Base-by-base conservation (phyloP, 2,329 filamentous ascomycete species). In the Bimuria novae-zelandiae region DNA sequence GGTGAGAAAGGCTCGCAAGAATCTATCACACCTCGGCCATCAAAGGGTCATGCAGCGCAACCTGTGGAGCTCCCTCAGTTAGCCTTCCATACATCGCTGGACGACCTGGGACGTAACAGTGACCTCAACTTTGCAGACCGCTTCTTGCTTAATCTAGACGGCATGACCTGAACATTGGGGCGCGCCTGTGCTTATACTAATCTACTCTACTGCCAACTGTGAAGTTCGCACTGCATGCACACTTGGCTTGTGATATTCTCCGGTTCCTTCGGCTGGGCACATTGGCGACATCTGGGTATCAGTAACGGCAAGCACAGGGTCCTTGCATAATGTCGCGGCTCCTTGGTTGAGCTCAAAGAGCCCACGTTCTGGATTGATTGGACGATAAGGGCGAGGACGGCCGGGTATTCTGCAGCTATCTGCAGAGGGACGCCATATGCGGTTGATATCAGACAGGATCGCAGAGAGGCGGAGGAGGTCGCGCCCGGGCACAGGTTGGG, bases 321-420 rank as follows among this genome's bases (percentile, higher is more conserved):
- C 33, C 44, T 45, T 49, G 53, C 43, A 35, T 51, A 19, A 41
- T 40, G 55, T 32, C 47, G 57, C 54, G 50, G 58, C 49, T 39
- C 41, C n/a, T 37, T 36, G 36, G 41, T 54, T 58, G 68, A 62
- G 65, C 62, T 69, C 68, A 65, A 19, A 17, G 65, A 52, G 67
- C 48, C 66, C 70, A 73, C 70, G 70, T 73, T 73, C 60, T 50
- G 33, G 62, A 62, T 58, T 65, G 68, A 73, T 73, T 73, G 70
- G 70, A 54, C 60, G 61, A 62, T 54, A 65, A 64, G 23, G 52
- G 36, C 49, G 42, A 51, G 6, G 45, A 23, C 39, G 12, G 35
- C 40, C 54, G 51, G 30, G 27, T 44, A 22, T 39, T 16, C 25
- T 48, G 49, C 55, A 49, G 32, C 7, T 21, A 50, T 7, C 45